phyloP scores from a whole-genome alignment of 805 yeast genomes.

The Pichia phayaonensis region DNA sequence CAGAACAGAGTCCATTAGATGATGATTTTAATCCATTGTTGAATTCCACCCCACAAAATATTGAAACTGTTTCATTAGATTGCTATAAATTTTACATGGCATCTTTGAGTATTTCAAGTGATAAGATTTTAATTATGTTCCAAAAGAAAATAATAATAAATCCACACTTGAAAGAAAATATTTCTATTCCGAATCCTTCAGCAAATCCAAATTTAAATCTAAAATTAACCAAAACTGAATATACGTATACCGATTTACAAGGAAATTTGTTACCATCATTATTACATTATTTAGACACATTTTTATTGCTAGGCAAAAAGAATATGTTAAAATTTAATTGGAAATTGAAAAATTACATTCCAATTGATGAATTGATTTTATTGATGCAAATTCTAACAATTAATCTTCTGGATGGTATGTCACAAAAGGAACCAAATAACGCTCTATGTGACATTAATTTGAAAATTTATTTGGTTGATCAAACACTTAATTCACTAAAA shows the following conservation, averaged over 20 bases:
- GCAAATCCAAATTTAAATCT: conserved; percentile 14
- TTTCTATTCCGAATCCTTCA: not conserved
- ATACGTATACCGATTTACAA: conserved; percentile 44
- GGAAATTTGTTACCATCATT: conserved; percentile 50
- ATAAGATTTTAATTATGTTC: conserved; percentile 39
- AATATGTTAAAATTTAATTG: conserved; percentile 38
- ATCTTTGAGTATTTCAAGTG: conserved; percentile 42
- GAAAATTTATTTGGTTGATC: conserved; percentile 23
- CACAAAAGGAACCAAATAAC: conserved; percentile 13
- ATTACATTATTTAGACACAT: conserved; percentile 48
- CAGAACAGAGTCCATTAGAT: not conserved
- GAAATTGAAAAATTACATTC: conserved; percentile 55
- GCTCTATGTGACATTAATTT: conserved; percentile 21
- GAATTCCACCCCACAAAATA: not conserved
- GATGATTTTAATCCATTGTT: not conserved
- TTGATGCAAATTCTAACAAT: conserved; percentile 45
- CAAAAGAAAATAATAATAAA: conserved; percentile 31
- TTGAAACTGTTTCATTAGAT: not conserved
- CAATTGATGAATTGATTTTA: conserved; percentile 49
- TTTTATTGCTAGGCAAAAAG: conserved; percentile 40
- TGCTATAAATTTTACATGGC: conserved; percentile 4
- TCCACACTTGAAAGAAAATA: conserved; percentile 12
- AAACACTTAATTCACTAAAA: conserved; percentile 14
- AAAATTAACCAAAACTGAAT: conserved; percentile 16
- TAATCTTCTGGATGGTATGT: conserved; percentile 34